Base-by-base conservation (phyloP, 495 filamentous ascomycete species). In the Talaromyces wortmannii region DNA sequence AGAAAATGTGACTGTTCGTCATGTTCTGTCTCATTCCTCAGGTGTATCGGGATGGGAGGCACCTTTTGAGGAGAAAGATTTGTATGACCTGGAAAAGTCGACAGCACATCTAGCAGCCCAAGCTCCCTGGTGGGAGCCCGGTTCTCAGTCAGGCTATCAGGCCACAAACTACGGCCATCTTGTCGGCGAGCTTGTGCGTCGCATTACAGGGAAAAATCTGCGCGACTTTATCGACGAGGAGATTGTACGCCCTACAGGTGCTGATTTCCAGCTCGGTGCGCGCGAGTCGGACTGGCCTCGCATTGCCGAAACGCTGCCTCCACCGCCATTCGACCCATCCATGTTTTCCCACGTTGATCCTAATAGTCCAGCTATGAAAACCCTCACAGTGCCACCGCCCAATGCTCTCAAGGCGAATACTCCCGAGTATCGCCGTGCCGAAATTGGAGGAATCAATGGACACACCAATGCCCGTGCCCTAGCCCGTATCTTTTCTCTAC, bases 111-210 rank as follows among this genome's bases (percentile, higher is more conserved):
- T 68, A 5, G 65, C 65, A 18, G 31, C 56, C 2, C 65, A 68
- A 31, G 61, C 65, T 2, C 65, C 65, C 10, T 68, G 64, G 65
- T 68, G 59, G 59, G 55, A 52, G 17, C 64, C 65, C 5, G 65
- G 65, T 8, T 63, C 65, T 10, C 53, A 56, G 29, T 61, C 59
- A 45, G 65, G 61, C 31, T 68, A 68, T 32, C 65, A 68, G 30
- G 51, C 58, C 17, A 49, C 59, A 48, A 68, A 16, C 31, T 58
- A 57, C 46, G 65, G 65, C n/a, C 61, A 64, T 40, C 31, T 68
- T 29, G 46, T 65, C 18, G 60, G 64, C 18, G 64, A 67, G 30
- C 30, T 68, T 31, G 54, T 67, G 7, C 61, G 54, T 30, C 54
- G 57, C 8, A 57, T 57, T 45, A 61, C 63, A 5, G 59, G 59